A percentile compares a stretch with the other conserved stretches of the same genome.
phyloP scores from a whole-genome alignment of 2,329 filamentous ascomycete species.

The Myriangium duriaei region DNA sequence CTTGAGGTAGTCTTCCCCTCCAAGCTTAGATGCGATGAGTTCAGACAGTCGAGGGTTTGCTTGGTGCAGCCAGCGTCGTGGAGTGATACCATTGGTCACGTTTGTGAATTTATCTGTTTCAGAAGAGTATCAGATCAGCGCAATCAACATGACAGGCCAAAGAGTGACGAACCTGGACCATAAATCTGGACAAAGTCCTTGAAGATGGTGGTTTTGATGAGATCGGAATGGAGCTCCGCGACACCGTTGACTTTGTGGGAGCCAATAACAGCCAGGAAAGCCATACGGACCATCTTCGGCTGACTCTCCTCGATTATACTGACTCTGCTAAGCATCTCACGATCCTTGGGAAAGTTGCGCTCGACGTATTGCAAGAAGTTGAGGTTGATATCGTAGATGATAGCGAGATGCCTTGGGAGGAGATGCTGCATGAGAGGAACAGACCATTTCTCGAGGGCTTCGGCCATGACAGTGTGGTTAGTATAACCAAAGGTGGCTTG shows the following conservation, averaged over 20 bases:
- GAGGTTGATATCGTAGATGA: conserved; percentile 97
- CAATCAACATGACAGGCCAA: too few species aligned
- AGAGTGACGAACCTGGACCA: too few species aligned
- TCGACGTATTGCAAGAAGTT: conserved; percentile 87
- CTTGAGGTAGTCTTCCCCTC: conserved; percentile 73
- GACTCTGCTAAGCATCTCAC: conserved; percentile 73
- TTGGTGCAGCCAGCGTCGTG: conserved; percentile 91
- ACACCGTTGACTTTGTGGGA: conserved; percentile 99
- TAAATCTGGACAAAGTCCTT: conserved; percentile 96
- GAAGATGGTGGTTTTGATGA: conserved; percentile 99
- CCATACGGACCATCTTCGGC: conserved; percentile 98
- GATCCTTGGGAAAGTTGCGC: conserved; percentile 76
- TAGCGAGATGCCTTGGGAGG: conserved; percentile 84
- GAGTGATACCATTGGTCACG: conserved; percentile 96
- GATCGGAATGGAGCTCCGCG: conserved; percentile 89
- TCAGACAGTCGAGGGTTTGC: conserved; percentile 88
- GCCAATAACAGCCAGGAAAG: conserved; percentile 83
- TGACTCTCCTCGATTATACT: conserved; percentile 96
- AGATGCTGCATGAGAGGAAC: conserved; percentile 86
- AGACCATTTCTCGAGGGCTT: conserved; percentile 97
- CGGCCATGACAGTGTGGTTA: conserved; percentile 94
- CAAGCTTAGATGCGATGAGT: conserved; percentile 80
- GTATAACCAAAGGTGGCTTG: conserved; percentile 76
- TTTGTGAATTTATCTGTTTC: conserved; percentile 99
- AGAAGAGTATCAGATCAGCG: too few species aligned